Evolutionary conservation across 306 rosid species (phyloP), one percentile per base, ranked within the genome.

Genomic region (Cyamopsis tetragonoloba): DNA sequence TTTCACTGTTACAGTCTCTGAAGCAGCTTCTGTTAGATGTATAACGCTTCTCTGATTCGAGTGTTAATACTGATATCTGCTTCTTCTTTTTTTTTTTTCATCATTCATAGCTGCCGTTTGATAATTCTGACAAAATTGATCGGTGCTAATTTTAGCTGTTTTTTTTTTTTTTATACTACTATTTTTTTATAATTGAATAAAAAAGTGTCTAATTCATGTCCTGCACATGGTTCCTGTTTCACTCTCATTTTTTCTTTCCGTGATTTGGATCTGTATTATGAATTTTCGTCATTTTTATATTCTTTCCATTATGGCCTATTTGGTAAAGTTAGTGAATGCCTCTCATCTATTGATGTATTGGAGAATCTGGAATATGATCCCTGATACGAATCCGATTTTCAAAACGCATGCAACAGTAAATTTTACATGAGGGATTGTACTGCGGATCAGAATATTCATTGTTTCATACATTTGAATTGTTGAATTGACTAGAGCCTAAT

Each of bases 211-310:
- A 14, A 11, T 49, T 66, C 37, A 32, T 35, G 3, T 32, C 9
- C 6, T 44, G 19, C 4, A 0, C 10, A 30, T 46, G 43, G 3
- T 38, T 53, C 17, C 18, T 38, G 17, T 8, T 42, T n/a, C 14
- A 53, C 20, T 24, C 10, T 24, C 22, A 37, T n/a, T 38, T 26
- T 42, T 24, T 19, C 19, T 19, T 15, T 66, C 28, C 53, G 19
- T 5, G 13, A 51, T 11, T 37, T 62, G 46, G 73, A 68, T 72
- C 70, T 68, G 64, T 30, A n/a, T 46, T 41, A 11, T 38, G 51
- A 35, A 3, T 35, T 14, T 24, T 26, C 2, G 1, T 32, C 32
- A 31, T 30, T 46, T 4, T 26, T 62, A 5, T 47, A 30, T 27
- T 27, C 13, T 35, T 30, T 22, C 1, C 5, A 57, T 11, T 19